Base-by-base conservation (phyloP, 1,284 basidiomycete genomes). In the Sphagnurus paluster region DNA sequence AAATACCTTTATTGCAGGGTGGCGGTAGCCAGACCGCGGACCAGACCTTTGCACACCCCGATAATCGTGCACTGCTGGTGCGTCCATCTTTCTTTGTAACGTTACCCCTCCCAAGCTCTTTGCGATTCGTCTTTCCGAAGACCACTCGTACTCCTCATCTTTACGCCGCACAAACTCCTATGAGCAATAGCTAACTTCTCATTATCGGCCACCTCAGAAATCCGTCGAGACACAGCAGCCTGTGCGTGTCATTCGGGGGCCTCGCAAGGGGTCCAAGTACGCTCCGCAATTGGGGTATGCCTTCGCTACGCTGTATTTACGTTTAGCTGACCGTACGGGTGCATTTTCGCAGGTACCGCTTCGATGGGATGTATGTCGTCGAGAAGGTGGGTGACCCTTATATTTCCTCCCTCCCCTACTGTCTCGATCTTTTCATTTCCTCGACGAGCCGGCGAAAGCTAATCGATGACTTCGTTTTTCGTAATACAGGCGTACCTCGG, bases 301-400 rank as follows among this genome's bases (percentile, higher is more conserved):
- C 21, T 5, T n/a, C 24, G 11, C 26, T 30, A 17, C 38, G 2
- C 14, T 14, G 16, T 28, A 25, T 21, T 44, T 9, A 44, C 13
- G 17, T 11, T 32, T 7, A 32, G 13, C n/a, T n/a, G n/a, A n/a
- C n/a, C n/a, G n/a, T n/a, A n/a, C n/a, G n/a, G n/a, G n/a, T n/a
- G n/a, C 21, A 28, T 49, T 14, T 46, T 11, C 14, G 5, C 20
- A 74, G 72, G 29, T 76, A 66, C 48, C 70, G 75, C 26, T 76
- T 76, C 41, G 74, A 76, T 42, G 74, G 74, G 0, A 61, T 77
- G 20, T 76, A 76, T 46, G 45, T 55, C 11, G 72, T 76, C 0
- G 63, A 65, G 16, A 36, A 49, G 30, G 60, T 60, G 42, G 21
- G 48, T 28, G 14, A 11, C n/a, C n/a, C n/a, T n/a, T n/a, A n/a